Conservation (phyloP, 345 rosid species). For the Draba incana region DNA sequence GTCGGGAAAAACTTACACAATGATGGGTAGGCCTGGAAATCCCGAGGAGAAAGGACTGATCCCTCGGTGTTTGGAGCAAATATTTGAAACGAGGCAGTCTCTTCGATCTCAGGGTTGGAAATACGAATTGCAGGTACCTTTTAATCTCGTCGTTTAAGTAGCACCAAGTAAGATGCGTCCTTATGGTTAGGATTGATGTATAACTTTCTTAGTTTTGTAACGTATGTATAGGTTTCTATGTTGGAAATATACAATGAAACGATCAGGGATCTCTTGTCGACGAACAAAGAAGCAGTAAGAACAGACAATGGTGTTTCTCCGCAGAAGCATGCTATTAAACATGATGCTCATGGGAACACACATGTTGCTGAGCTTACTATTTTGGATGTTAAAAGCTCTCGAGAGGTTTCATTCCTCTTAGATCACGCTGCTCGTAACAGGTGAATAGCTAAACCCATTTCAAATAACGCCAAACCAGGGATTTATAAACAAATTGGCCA, state of each 20-base stretch:
- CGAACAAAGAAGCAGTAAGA: constrained; percentile 58
- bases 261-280: constrained; percentile 77
- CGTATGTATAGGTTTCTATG: constrained; percentile 78
- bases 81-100: constrained; percentile 85
- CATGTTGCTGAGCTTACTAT: constrained; percentile 76
- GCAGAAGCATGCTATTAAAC: constrained; percentile 70
- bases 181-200: neutral
- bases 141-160: neutral
- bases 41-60: constrained; percentile 77
- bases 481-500: neutral
- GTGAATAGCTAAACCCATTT: constrained; percentile 41
- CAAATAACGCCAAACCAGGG: neutral
- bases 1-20: constrained; percentile 93
- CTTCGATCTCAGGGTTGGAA: constrained; percentile 94
- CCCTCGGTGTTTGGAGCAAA: constrained; percentile 89
- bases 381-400: constrained; percentile 70
- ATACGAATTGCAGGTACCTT: constrained; percentile 89
- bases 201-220: constrained; percentile 7
- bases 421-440: constrained; percentile 89
- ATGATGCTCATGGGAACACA: constrained; percentile 81
- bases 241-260: constrained; percentile 96
- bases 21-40: constrained; percentile 94
- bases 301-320: constrained; percentile 57
- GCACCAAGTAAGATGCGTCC: neutral
- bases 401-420: constrained; percentile 72